Evolutionary conservation across 192 early-diverging fungal species (phyloP), one percentile per base, ranked within the genome.

Genomic region (Backusella westeae): DNA sequence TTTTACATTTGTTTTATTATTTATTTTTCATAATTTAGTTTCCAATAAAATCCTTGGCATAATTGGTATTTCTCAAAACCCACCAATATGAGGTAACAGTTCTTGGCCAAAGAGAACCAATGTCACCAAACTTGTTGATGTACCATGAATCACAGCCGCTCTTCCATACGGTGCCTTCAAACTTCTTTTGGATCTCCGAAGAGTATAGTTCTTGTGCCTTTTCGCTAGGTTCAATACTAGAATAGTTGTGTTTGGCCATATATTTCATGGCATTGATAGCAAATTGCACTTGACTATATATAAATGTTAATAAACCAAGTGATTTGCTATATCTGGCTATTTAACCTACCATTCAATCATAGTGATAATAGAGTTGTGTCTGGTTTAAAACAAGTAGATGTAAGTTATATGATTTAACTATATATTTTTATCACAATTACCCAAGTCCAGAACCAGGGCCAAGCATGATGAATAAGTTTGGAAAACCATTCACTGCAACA

Each of bases 111-210:
- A 79, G 78, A 39, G 78, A 41, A 21, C 49, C 56, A 42, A 79
- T 77, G 19, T 82, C 78, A 19, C 85, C 87, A 12, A 75, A 74
- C 0, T 74, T 73, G 59, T 85, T 84, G 65, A 78, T 81, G 72
- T 88, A 88, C 85, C 85, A 89, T 29, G 82, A 85, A 23, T 81
- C 71, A 78, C 88, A 87, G 6, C 77, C 74, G 1, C 84, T 81
- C 6, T 76, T 70, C 88, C 88, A 89, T 46, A 83, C 86, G 23
- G 81, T 87, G 10, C 75, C 59, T 65, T 85, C 71, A 69, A 87
- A 74, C 3, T 73, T 81, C 29, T 77, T 72, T 42, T 84, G 77
- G 29, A 85, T 63, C 0, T 81, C 75, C 19, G 39, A 78, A 5
- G 75, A 73, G 46, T 80, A 86, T 12, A 71, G 75, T 0, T 83